Base-by-base conservation (phyloP, 2,329 filamentous ascomycete species). In the Aspergillus caelatus region DNA sequence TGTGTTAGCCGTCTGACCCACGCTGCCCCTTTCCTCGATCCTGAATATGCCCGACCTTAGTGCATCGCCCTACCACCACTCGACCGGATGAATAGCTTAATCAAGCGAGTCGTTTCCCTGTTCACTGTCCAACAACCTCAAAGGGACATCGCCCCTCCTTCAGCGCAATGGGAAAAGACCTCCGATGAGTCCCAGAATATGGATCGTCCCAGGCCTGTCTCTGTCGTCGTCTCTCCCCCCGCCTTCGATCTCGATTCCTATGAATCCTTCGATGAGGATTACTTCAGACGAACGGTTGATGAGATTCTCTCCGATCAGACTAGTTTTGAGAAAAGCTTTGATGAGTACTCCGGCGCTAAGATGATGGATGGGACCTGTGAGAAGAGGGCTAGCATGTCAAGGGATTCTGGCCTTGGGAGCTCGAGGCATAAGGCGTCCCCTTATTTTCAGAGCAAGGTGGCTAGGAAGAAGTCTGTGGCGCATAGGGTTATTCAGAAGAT, bases 251-350 rank as follows among this genome's bases (percentile, higher is more conserved):
- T 67, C 8, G 52, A 66, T 16, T 58, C 59, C 34, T 72, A 72
- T 58, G 62, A 69, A n/a, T 65, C 67, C 3, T 71, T 74, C 26
- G 62, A 65, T n/a, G 65, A 68, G 19, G 61, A 63, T 2, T 46
- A 65, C 36, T 62, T 66, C 4, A 43, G 32, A 21, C 64, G 60
- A n/a, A 68, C 67, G 0, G 54, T 73, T 28, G 66, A 75, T 14
- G 36, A 61, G 28, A 75, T 74, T 21, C 62, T 75, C 9, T 67
- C 67, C 1, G 71, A 74, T 21, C 68, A 74, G 52, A 60, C 66
- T 16, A 70, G 60, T 36, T 64, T 71, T 30, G 67, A 70, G 9
- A 62, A 28, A 26, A 64, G 62, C 63, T 67, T 66, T 55, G 65
- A 67, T 12, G 57, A 61, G 28, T 67, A 67, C 26, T 46, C 12